Evolutionary conservation across 108 stramenopile species (phyloP).

Genomic region (Cyclotella sp.): DNA sequence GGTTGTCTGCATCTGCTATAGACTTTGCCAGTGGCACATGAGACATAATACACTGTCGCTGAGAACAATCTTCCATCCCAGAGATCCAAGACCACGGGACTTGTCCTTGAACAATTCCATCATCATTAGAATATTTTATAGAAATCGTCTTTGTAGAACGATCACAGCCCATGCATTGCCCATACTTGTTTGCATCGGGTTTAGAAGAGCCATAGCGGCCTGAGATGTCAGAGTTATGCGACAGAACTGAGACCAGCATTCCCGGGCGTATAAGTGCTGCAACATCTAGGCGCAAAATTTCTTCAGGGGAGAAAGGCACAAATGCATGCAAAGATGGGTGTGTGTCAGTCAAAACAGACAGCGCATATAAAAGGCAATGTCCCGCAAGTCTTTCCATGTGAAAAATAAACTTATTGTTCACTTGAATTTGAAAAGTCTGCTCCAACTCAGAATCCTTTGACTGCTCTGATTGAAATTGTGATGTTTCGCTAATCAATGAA

Average conservation of each 20-base stretch:
- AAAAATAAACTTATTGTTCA: conserved; percentile 65
- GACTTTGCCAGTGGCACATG: conserved; percentile 60
- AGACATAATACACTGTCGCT: conserved; percentile 40
- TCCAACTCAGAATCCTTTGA: conserved; percentile 46
- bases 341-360: conserved; percentile 59
- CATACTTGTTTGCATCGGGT: conserved; percentile 43
- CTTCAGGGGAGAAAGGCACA: conserved; percentile 52
- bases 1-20: conserved; percentile 41
- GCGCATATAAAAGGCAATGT: conserved; percentile 56
- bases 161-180: conserved; percentile 49
- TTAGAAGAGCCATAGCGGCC: conserved; percentile 5
- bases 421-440: conserved; percentile 59
- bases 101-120: conserved; percentile 17
- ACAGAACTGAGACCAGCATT: conserved; percentile 51
- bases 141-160: conserved; percentile 50
- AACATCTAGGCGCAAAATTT: conserved; percentile 46
- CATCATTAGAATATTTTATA: conserved; percentile 45
- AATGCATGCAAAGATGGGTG: conserved; percentile 66
- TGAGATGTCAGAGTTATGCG: conserved; percentile 28
- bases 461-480: background rate
- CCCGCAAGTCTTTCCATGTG: conserved; percentile 56
- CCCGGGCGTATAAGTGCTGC: conserved; percentile 63
- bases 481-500: conserved; percentile 24
- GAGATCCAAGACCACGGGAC: conserved; percentile 52
- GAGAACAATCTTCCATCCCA: conserved; percentile 64